These are phyloP conservation scores for Stygiomarasmius scandens DNA, from an alignment of 1,284 basidiomycete species.

Conservation along the genomic window DNA sequence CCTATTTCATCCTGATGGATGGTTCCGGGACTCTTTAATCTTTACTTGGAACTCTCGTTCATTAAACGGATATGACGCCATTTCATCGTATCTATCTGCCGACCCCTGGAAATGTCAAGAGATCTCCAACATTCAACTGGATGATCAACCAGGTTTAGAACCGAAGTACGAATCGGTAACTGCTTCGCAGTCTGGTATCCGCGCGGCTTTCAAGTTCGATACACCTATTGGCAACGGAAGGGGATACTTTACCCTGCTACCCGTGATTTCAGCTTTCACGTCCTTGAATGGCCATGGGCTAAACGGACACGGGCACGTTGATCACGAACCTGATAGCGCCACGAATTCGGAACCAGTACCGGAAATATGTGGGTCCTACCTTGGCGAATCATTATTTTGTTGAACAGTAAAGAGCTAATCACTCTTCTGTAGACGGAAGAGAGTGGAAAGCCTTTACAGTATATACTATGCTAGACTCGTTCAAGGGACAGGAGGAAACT, in stretches of 20 bases:
- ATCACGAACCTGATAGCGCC: neutral
- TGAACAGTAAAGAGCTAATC: neutral
- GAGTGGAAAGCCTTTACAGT: slow-evolving; percentile 38
- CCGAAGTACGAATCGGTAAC: slow-evolving; percentile 28
- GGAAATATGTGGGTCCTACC: neutral
- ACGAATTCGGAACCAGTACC: neutral
- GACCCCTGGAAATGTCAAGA: slow-evolving; percentile 23
- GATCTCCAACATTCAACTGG: slow-evolving; percentile 32
- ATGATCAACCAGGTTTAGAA: slow-evolving; percentile 26
- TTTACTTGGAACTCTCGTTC: slow-evolving; percentile 40
- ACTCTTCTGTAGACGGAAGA: slow-evolving; percentile 10
- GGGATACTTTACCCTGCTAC: slow-evolving; percentile 39
- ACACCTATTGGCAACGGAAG: slow-evolving; percentile 37
- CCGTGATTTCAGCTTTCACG: slow-evolving; percentile 5
- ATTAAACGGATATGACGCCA: slow-evolving; percentile 31
- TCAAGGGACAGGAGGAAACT: slow-evolving; percentile 37
- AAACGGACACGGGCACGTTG: neutral
- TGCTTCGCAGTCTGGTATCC: slow-evolving; percentile 26
- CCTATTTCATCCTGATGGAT: slow-evolving; percentile 34
- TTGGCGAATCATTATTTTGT: too few relatives aligned
- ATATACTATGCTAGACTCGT: slow-evolving; percentile 29
- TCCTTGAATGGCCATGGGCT: neutral
- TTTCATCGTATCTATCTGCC: slow-evolving; percentile 28
- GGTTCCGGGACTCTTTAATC: slow-evolving; percentile 38
- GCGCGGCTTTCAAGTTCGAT: slow-evolving; percentile 43